Evolutionary conservation across 352 stramenopile genomes (phyloP).

Genomic region (Albugo candida): DNA sequence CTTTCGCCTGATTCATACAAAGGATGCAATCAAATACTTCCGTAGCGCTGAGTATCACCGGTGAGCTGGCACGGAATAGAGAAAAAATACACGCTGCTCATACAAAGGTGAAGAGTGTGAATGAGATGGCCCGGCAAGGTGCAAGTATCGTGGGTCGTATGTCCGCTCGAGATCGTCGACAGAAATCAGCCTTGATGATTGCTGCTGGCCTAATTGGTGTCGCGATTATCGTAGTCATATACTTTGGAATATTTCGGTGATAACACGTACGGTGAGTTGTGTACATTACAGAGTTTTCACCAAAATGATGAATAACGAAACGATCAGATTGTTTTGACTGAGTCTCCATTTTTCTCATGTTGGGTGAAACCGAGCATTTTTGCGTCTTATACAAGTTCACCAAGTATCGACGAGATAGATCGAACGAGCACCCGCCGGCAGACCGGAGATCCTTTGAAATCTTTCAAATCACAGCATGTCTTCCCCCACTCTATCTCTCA

Average conservation of each 20-base stretch:
- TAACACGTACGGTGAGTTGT: not conserved
- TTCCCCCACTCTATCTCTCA: conserved; percentile 4
- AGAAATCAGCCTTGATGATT: conserved; percentile 42
- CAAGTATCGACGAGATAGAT: too few species aligned
- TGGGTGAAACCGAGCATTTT: too few species aligned
- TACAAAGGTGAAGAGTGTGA: conserved; percentile 66
- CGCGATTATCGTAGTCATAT: conserved; percentile 72
- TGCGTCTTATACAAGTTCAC: too few species aligned
- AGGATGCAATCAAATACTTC: too few species aligned
- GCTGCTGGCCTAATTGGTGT: conserved; percentile 62
- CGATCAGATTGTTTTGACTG: not conserved
- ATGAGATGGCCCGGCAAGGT: conserved; percentile 64
- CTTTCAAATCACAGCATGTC: too few species aligned
- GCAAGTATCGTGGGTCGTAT: conserved; percentile 72
- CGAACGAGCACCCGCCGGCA: too few species aligned
- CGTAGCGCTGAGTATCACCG: conserved; percentile 52
- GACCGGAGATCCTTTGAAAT: too few species aligned
- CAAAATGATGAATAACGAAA: not conserved
- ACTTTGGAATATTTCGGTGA: conserved; percentile 63
- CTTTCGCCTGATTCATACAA: not conserved
- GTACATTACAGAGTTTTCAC: not conserved
- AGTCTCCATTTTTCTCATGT: too few species aligned
- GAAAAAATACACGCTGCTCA: conserved; percentile 74
- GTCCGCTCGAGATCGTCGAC: conserved; percentile 66
- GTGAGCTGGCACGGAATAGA: conserved; percentile 63